A percentile compares a stretch with the other conserved stretches of the same genome.
These are phyloP conservation scores for Penicillium soppii DNA, from an alignment of 495 filamentous ascomycete genomes.

Conservation along the genomic window DNA sequence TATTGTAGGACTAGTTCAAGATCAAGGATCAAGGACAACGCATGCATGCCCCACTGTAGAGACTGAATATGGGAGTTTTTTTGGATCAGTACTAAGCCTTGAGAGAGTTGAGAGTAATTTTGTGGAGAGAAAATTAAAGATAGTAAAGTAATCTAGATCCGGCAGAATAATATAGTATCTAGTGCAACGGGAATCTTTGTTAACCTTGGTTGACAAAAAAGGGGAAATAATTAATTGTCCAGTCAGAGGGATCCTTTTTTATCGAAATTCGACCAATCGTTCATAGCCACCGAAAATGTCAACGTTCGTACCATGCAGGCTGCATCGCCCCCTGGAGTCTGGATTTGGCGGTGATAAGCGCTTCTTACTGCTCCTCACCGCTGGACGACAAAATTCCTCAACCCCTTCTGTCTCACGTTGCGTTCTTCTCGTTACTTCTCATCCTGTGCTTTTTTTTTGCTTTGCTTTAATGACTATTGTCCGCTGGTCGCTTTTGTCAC, in stretches of 20 bases:
- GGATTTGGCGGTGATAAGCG: constrained; percentile 16
- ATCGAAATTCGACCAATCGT: neutral
- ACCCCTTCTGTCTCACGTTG: constrained; percentile 29
- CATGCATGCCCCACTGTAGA: constrained; percentile 1
- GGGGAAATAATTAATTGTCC: neutral
- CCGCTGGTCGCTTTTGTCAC: constrained; percentile 30
- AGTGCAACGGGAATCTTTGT: no score
- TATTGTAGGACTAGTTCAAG: neutral
- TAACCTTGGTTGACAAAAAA: no score
- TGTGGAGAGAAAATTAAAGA: neutral
- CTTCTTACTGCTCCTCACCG: constrained; percentile 24
- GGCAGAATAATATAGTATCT: neutral
- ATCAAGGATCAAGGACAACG: constrained; percentile 1
- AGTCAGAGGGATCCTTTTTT: neutral
- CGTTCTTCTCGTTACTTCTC: constrained; percentile 24
- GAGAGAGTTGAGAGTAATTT: neutral
- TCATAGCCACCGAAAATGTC: neutral
- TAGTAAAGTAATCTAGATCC: neutral
- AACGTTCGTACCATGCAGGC: neutral
- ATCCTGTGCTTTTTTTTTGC: constrained; percentile 31
- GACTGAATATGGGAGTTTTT: neutral
- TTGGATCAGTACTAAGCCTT: neutral
- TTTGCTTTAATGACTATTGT: constrained; percentile 24
- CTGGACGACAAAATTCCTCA: constrained; percentile 37
- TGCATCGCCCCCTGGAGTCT: constrained; percentile 14